Percentiles rank a stretch among this genome's conserved stretches.
These are phyloP conservation scores for Diaporthe sp. DNA, from an alignment of 2,329 filamentous ascomycete genomes.

Conservation along the genomic window DNA sequence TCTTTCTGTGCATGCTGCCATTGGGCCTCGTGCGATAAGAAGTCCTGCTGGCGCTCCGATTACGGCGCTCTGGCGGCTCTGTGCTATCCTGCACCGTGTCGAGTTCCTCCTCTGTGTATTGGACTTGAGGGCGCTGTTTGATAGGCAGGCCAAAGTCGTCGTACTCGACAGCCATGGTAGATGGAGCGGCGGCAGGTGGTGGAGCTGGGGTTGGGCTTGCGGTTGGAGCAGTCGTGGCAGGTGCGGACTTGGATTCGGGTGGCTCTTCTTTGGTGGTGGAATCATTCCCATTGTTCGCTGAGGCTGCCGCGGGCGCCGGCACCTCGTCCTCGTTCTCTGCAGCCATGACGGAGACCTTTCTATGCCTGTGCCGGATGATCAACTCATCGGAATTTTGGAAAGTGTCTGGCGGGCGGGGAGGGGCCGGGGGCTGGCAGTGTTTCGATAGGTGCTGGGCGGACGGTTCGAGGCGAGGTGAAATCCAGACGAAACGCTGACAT, in stretches of 20 bases:
- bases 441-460: slow-evolving; percentile 17
- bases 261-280: slow-evolving; percentile 16
- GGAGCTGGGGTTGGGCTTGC: not conserved
- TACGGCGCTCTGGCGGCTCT: slow-evolving; percentile 1
- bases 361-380: slow-evolving; percentile 14
- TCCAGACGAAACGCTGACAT: slow-evolving; percentile 24
- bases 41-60: slow-evolving; percentile 36
- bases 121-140: slow-evolving; percentile 55
- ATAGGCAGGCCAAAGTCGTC: slow-evolving; percentile 81
- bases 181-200: not conserved
- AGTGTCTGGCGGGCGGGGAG: not conserved
- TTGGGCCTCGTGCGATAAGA: slow-evolving; percentile 4
- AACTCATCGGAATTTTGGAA: slow-evolving; percentile 17
- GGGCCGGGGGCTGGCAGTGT: slow-evolving; percentile 1
- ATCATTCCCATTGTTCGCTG: slow-evolving; percentile 6
- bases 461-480: slow-evolving; percentile 7
- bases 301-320: slow-evolving; percentile 12
- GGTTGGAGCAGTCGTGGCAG: slow-evolving; percentile 1
- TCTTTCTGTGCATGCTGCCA: slow-evolving; percentile 9
- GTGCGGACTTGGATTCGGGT: not conserved
- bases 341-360: slow-evolving; percentile 21
- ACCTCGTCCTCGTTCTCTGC: slow-evolving; percentile 24
- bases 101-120: slow-evolving; percentile 44
- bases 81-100: slow-evolving; percentile 33
- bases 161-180: slow-evolving; percentile 55